Conservation (phyloP, 345 rosid genomes). For the Rhodomyrtus tomentosa region DNA sequence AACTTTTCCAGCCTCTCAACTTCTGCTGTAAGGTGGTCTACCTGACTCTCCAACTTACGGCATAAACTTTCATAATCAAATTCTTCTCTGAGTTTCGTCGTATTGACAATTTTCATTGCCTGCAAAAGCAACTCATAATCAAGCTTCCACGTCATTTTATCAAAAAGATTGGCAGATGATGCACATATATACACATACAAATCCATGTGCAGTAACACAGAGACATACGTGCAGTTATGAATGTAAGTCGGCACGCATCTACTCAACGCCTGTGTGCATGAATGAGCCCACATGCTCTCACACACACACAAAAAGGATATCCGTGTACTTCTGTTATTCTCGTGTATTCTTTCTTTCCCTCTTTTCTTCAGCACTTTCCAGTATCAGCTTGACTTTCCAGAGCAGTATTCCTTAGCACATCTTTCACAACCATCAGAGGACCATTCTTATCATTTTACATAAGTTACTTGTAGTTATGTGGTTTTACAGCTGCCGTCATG, state of each 20-base stretch:
- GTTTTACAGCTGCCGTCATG: background rate
- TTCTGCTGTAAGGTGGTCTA: constrained; percentile 83
- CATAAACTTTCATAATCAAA: constrained; percentile 87
- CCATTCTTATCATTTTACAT: background rate
- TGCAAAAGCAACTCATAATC: constrained; percentile 20
- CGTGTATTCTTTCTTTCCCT: background rate
- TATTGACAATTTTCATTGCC: constrained; percentile 95
- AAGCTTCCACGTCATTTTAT: background rate
- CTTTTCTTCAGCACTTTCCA: background rate
- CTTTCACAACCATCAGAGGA: background rate
- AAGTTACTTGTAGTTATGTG: background rate
- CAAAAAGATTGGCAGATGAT: background rate
- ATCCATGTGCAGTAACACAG: background rate
- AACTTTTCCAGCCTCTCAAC: constrained; percentile 66
- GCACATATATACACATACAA: background rate
- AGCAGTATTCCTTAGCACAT: background rate
- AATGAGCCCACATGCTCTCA: background rate
- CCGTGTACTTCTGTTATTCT: background rate
- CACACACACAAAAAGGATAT: background rate
- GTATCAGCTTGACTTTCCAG: background rate
- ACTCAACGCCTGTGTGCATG: background rate
- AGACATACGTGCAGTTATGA: background rate
- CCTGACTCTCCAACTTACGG: constrained; percentile 71
- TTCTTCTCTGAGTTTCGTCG: constrained; percentile 90
- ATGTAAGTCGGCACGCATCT: background rate